Conservation (phyloP, 2,329 filamentous ascomycete species). For the Apiospora marii region DNA sequence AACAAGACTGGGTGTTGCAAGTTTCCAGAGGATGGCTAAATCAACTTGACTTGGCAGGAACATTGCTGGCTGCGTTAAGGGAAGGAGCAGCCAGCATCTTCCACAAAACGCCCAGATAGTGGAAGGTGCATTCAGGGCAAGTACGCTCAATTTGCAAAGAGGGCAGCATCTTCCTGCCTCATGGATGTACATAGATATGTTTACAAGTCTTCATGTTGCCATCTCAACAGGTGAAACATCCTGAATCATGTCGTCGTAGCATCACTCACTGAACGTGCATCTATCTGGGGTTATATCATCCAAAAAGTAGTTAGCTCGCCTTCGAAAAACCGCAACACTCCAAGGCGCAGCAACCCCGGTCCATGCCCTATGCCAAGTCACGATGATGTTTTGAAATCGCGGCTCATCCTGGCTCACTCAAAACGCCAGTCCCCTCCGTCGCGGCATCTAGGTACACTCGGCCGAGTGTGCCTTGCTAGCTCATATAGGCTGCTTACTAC, state of each 20-base stretch:
- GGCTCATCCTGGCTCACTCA: not conserved
- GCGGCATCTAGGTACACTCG: not conserved
- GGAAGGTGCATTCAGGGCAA: not conserved
- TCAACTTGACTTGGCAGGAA: not conserved
- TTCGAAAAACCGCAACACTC: not conserved
- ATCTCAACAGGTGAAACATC: not conserved
- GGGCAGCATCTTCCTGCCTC: not conserved
- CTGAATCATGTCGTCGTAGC: not conserved
- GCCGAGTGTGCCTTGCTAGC: not conserved
- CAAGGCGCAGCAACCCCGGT: not conserved
- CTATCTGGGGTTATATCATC: not conserved
- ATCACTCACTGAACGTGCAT: not conserved
- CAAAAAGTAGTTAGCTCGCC: not conserved
- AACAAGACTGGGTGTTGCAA: not conserved
- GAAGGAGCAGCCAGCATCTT: slow-evolving; percentile 3
- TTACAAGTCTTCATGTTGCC: not conserved
- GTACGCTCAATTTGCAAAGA: not conserved
- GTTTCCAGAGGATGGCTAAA: not conserved
- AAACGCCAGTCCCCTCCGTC: not conserved
- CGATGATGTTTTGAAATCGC: not conserved
- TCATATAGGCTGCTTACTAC: not conserved
- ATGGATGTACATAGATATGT: too few species aligned
- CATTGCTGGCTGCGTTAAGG: not conserved
- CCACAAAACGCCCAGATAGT: not conserved
- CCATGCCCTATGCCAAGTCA: not conserved